Evolutionary conservation across 768 basidiomycete species (phyloP).

Genomic region (Suillus brevipes): DNA sequence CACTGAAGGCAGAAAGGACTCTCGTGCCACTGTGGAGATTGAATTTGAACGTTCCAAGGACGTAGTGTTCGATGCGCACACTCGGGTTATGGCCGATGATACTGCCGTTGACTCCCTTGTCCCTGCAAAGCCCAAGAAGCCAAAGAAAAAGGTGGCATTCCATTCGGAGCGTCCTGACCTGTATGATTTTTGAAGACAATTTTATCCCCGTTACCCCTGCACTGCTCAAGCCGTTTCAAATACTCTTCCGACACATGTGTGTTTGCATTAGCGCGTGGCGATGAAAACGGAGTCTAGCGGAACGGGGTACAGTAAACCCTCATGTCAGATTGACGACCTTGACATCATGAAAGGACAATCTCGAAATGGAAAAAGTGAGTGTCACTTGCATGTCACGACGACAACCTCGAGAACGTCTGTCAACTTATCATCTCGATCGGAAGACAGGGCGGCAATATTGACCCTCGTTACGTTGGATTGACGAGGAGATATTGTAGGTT

Average conservation of each 20-base stretch:
- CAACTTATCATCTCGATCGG: not conserved
- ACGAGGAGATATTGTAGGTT: not conserved
- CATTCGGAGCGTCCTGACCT: constrained; percentile 65
- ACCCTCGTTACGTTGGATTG: not conserved
- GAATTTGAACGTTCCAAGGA: constrained; percentile 40
- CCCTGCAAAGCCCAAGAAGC: constrained; percentile 41
- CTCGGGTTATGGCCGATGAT: constrained; percentile 10
- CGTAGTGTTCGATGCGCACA: constrained; percentile 9
- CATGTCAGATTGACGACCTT: not conserved
- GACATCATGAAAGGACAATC: not conserved
- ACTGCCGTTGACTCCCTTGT: constrained; percentile 9
- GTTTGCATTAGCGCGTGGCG: not conserved
- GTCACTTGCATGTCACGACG: not conserved
- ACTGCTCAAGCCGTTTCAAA: not conserved
- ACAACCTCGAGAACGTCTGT: not conserved
- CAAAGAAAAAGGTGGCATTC: constrained; percentile 70
- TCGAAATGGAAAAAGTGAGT: not conserved
- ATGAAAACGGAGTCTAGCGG: not conserved
- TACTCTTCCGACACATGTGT: not conserved
- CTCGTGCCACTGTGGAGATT: constrained; percentile 43
- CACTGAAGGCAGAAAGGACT: constrained; percentile 17
- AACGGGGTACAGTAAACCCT: not conserved
- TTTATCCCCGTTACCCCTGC: not conserved
- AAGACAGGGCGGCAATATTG: not conserved
- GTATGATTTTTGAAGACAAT: constrained; percentile 62